Conservation (phyloP, 1,139 yeast species). For the Pichia sp. region DNA sequence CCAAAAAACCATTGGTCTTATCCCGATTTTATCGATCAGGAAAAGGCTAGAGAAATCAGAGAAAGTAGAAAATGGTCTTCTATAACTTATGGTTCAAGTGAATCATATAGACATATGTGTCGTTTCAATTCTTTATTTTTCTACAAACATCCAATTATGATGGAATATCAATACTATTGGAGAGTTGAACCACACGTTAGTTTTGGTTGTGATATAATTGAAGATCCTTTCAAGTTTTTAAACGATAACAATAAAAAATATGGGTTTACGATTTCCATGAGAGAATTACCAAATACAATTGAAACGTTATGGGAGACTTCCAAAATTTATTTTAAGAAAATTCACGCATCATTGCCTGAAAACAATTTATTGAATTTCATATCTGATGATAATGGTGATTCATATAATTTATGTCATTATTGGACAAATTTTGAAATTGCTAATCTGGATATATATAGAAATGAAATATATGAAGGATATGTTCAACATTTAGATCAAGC, state of each 20-base stretch:
- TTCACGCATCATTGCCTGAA: conserved; percentile 12
- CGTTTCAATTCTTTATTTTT: conserved; percentile 50
- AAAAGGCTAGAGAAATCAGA: conserved; percentile 46
- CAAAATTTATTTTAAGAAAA: conserved; percentile 38
- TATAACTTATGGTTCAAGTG: conserved; percentile 47
- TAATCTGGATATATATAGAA: conserved; percentile 42
- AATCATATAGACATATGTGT: conserved; percentile 57
- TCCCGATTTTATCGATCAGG: conserved; percentile 56
- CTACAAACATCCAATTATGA: conserved; percentile 32
- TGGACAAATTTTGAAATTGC: conserved; percentile 60
- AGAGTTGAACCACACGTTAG: conserved; percentile 53
- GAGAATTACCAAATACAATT: conserved; percentile 43
- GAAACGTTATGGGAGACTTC: conserved; percentile 37
- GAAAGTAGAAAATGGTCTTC: conserved; percentile 33
- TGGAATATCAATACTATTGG: conserved; percentile 40
- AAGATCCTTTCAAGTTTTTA: conserved; percentile 48
- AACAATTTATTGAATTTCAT: conserved; percentile 52
- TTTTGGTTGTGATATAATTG: conserved; percentile 44
- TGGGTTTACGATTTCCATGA: conserved; percentile 48
- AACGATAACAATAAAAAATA: conserved; percentile 39
- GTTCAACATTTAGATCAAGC: conserved; percentile 42
- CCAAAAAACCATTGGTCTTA: conserved; percentile 66
- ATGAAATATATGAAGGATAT: conserved; percentile 38
- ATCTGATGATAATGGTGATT: conserved; percentile 40
- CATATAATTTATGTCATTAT: conserved; percentile 50